A percentile compares a stretch with the other conserved stretches of the same genome.
Evolutionary conservation across 306 rosid species (phyloP).

Genomic region (Gastrolobium villosum): DNA sequence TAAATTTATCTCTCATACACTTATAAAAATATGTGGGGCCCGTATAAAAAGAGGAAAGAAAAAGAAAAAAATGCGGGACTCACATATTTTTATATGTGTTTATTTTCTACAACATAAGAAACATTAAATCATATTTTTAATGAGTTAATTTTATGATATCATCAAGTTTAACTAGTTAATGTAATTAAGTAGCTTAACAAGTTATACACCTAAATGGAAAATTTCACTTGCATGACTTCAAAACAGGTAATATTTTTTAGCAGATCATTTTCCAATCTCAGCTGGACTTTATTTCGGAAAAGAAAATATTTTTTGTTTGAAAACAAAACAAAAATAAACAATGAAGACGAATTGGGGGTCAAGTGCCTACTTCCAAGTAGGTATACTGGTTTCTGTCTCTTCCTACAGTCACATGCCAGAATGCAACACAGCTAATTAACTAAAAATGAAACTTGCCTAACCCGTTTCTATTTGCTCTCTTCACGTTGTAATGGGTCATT

Average conservation of each 20-base stretch:
- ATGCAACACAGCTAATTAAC: not conserved
- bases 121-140: no score
- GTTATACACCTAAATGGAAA: not conserved
- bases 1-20: no score
- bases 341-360: not conserved
- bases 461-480: not conserved
- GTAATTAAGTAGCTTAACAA: not conserved
- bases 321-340: not conserved
- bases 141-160: not conserved
- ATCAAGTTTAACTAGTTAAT: not conserved
- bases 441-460: not conserved
- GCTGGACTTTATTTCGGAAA: not conserved
- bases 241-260: constrained; percentile 8
- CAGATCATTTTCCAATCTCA: not conserved
- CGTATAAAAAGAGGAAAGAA: no score
- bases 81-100: no score
- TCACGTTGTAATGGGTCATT: not conserved
- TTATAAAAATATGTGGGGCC: no score
- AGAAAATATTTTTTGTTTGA: not conserved
- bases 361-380: not conserved
- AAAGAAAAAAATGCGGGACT: no score
- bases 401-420: not conserved
- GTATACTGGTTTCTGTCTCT: constrained; percentile 15
- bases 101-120: no score
- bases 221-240: not conserved